phyloP scores from a whole-genome alignment of 768 basidiomycete genomes.

The Lactarius akahatsu region DNA sequence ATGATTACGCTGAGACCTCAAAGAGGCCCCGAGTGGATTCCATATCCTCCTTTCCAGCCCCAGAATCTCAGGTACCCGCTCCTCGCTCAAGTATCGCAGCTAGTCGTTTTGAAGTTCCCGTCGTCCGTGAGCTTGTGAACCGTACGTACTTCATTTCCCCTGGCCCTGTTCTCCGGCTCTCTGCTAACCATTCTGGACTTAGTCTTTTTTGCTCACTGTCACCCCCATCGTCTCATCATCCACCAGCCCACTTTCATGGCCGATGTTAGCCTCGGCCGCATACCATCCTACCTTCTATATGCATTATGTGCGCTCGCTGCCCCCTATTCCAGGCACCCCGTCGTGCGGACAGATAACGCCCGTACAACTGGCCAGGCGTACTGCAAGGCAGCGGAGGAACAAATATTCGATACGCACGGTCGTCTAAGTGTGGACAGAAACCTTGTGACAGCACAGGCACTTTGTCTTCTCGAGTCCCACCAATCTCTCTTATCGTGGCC shows the following conservation, averaged over 20 bases:
- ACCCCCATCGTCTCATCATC: conserved; percentile 72
- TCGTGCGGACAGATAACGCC: conserved; percentile 51
- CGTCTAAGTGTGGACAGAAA: conserved; percentile 60
- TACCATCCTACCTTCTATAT: conserved; percentile 69
- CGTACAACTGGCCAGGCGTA: conserved; percentile 40
- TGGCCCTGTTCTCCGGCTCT: neutral
- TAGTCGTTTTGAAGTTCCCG: conserved; percentile 25
- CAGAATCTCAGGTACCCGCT: conserved; percentile 9
- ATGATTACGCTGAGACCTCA: conserved; percentile 20
- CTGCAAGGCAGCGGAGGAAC: conserved; percentile 57
- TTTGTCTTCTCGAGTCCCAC: conserved; percentile 70
- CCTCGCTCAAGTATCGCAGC: conserved; percentile 13
- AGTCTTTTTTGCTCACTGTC: conserved; percentile 84
- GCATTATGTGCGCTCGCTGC: conserved; percentile 79
- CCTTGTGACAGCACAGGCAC: conserved; percentile 71
- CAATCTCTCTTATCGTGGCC: conserved; percentile 43
- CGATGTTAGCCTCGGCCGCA: conserved; percentile 59
- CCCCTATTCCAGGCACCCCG: conserved; percentile 66
- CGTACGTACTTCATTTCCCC: conserved; percentile 15
- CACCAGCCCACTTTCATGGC: conserved; percentile 78
- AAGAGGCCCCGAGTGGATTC: conserved; percentile 21
- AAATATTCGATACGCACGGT: conserved; percentile 73
- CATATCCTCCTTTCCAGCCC: conserved; percentile 4
- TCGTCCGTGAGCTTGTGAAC: conserved; percentile 30
- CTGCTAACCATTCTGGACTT: conserved; percentile 15